Evolutionary conservation across 257 asterid genomes (phyloP), one percentile per base, ranked within the genome.

Genomic region (Buddleja alternifolia): DNA sequence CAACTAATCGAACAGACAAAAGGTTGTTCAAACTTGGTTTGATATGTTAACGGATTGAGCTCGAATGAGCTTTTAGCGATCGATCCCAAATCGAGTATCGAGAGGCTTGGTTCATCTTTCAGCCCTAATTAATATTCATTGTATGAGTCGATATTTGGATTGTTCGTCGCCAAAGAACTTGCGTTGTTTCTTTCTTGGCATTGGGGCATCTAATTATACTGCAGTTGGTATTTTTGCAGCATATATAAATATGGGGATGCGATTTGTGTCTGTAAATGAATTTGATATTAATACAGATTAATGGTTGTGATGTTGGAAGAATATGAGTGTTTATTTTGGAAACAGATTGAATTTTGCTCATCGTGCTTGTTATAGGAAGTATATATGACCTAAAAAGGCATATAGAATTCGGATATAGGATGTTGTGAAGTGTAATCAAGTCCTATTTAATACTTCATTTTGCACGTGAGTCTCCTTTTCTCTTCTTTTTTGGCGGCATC

Each of bases 171-270:
- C 44, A 23, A 45, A 45, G 12, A 24, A 8, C 16, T 65, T 39
- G 34, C 34, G 7, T 46, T 63, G 17, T 20, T 72, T 32, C 16
- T 48, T 73, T 73, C 44, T 52, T 63, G 42, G 48, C 21, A 8
- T 59, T 66, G 34, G 15, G 16, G 16, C 15, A 47, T 17, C 17
- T 36, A 37, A 4, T 58, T 10, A 32, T 52, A 14, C 53, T 3
- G n/a, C 17, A 61, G 17, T 20, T 45, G 42, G 34, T 70, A 41
- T 19, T 64, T 75, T 32, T 70, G 8, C 44, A 17, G 48, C 37
- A 10, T 12, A 58, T 23, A 19, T 36, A 37, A 46, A 54, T 34
- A 2, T 1, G 39, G 57, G 59, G 20, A 21, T 29, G 36, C 15
- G 62, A 40, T 32, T 58, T 29, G 12, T 21, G 25, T 21, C 41